Percentiles rank a stretch among this genome's conserved stretches.
phyloP scores from a whole-genome alignment of 2,329 filamentous ascomycete genomes.

The Colletotrichum sansevieriae region DNA sequence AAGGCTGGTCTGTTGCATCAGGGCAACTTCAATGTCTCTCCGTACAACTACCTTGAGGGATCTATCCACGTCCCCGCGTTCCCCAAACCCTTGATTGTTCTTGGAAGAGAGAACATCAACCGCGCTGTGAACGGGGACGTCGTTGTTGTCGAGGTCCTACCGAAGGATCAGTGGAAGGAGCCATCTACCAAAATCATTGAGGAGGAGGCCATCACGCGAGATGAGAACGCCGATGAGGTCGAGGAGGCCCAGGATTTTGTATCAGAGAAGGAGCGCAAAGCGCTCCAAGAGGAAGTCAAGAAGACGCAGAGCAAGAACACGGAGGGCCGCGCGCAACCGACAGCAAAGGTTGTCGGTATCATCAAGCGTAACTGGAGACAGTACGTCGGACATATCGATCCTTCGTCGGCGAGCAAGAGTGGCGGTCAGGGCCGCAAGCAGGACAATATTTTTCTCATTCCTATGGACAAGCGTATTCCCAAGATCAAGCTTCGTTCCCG shows the following conservation, averaged over 20 bases:
- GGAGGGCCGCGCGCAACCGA: conserved; percentile 87
- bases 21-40: conserved; percentile 94
- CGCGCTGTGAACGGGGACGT: conserved; percentile 91
- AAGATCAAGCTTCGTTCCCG: conserved; percentile 95
- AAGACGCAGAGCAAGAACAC: conserved; percentile 81
- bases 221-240: conserved; percentile 87
- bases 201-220: conserved; percentile 89
- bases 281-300: conserved; percentile 91
- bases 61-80: conserved; percentile 92
- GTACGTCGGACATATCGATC: conserved; percentile 95
- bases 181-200: conserved; percentile 97
- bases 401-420: conserved; percentile 81
- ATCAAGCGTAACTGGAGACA: conserved; percentile 98
- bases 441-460: conserved; percentile 93
- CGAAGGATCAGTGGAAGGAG: conserved; percentile 96
- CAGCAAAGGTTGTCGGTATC: conserved; percentile 90
- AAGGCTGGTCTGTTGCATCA: conserved; percentile 92
- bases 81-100: conserved; percentile 86
- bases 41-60: conserved; percentile 97
- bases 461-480: conserved; percentile 98
- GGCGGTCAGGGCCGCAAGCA: conserved; percentile 84
- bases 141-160: conserved; percentile 92
- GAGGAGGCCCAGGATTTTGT: conserved; percentile 83
- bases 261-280: conserved; percentile 87
- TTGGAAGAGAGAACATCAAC: conserved; percentile 97